Evolutionary conservation across 1,284 basidiomycete species (phyloP).

Genomic region (Trametes polyzona): DNA sequence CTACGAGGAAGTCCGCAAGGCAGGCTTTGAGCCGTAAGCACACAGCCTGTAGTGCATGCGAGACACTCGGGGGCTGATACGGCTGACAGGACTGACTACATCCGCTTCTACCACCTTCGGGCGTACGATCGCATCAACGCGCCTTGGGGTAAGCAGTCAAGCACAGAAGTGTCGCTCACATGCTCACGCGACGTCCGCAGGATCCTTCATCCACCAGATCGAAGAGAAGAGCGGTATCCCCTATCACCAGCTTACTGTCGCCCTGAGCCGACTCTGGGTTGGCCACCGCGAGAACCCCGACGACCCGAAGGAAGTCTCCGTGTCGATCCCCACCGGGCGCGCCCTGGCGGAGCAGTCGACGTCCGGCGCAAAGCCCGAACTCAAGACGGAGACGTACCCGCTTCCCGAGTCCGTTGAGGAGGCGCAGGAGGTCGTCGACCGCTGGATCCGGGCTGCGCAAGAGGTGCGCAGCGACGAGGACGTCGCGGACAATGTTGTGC

Average conservation of each 20-base stretch:
- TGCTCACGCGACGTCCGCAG: constrained; percentile 31
- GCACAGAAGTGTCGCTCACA: not conserved
- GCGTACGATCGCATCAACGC: constrained; percentile 92
- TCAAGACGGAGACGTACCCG: constrained; percentile 62
- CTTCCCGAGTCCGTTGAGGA: constrained; percentile 70
- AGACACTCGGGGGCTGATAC: not conserved
- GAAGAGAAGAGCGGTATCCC: constrained; percentile 77
- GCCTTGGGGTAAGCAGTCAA: constrained; percentile 54
- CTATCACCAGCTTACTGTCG: constrained; percentile 87
- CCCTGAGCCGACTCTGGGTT: constrained; percentile 83
- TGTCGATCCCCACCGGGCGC: constrained; percentile 51
- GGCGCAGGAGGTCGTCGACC: constrained; percentile 64
- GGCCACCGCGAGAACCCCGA: constrained; percentile 51
- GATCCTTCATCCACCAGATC: constrained; percentile 66
- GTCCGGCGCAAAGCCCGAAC: constrained; percentile 46
- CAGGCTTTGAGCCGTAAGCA: constrained; percentile 81
- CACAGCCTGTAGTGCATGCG: not conserved
- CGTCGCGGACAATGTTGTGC: constrained; percentile 76
- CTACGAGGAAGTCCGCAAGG: constrained; percentile 80
- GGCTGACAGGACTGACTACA: constrained; percentile 66
- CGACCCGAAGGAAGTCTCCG: constrained; percentile 53
- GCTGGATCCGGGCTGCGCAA: constrained; percentile 69
- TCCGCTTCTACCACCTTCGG: constrained; percentile 89
- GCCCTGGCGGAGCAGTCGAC: constrained; percentile 40
- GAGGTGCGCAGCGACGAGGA: constrained; percentile 56